These are phyloP conservation scores for Fagopyrum tataricum DNA, from an alignment of 148 eudicot species.

Conservation along the genomic window DNA sequence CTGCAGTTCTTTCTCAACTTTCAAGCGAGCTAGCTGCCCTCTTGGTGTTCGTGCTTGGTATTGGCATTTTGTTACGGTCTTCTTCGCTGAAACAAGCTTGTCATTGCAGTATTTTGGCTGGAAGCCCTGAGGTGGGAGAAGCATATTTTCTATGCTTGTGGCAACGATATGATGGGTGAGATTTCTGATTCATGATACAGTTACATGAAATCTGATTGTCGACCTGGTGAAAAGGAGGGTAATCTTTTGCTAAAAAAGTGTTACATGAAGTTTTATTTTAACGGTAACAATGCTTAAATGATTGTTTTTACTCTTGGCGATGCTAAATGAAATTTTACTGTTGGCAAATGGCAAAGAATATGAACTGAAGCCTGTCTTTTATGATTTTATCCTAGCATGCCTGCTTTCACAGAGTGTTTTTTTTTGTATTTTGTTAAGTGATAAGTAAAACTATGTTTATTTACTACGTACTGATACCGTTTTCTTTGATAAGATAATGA, in stretches of 20 bases:
- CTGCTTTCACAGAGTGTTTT: too few species aligned
- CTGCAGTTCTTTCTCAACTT: conserved; percentile 61
- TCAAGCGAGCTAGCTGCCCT: conserved; percentile 41
- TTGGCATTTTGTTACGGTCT: not conserved
- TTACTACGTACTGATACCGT: too few species aligned
- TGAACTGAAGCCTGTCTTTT: too few species aligned
- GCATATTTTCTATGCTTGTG: not conserved
- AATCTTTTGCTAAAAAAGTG: not conserved
- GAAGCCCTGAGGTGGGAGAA: not conserved
- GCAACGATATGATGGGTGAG: not conserved
- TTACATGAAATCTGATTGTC: not conserved
- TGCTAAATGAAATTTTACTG: not conserved
- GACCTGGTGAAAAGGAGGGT: not conserved
- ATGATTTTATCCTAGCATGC: too few species aligned
- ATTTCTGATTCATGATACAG: not conserved
- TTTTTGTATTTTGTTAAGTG: too few species aligned
- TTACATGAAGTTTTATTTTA: not conserved
- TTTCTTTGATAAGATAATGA: too few species aligned
- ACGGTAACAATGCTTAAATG: not conserved
- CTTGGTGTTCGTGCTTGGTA: not conserved
- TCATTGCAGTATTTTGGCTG: not conserved
- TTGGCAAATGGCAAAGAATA: too few species aligned
- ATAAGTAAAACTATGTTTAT: too few species aligned
- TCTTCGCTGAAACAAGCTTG: not conserved
- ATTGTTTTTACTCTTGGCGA: not conserved